phyloP scores from a whole-genome alignment of 768 basidiomycete genomes.

The Termitomyces sp. region DNA sequence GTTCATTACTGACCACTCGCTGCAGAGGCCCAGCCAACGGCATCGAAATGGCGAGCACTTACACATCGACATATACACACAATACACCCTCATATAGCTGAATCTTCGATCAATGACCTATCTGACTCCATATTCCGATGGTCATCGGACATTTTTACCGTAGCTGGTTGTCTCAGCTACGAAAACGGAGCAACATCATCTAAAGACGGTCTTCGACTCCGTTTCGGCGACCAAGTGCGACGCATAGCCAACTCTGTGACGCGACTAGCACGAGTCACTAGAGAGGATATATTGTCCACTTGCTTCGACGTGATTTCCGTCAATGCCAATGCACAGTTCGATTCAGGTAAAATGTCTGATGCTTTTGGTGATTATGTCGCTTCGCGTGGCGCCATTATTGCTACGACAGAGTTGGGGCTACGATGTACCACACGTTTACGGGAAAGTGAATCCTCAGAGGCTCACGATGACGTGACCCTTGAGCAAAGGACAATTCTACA shows the following conservation, averaged over 20 bases:
- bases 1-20: constrained; percentile 10
- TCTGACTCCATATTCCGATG: constrained; percentile 73
- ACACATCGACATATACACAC: constrained; percentile 67
- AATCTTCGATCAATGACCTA: constrained; percentile 68
- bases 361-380: constrained; percentile 59
- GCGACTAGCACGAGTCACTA: constrained; percentile 57
- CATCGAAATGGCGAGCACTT: constrained; percentile 74
- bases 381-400: constrained; percentile 52
- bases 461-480: constrained; percentile 36
- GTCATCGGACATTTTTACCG: constrained; percentile 62
- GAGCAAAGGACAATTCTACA: constrained; percentile 61
- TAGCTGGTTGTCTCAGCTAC: constrained; percentile 55
- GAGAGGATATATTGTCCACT: constrained; percentile 77
- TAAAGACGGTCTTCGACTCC: constrained; percentile 32
- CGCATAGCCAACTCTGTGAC: constrained; percentile 65
- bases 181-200: constrained; percentile 34
- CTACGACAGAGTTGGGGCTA: constrained; percentile 71
- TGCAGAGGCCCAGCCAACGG: constrained; percentile 72
- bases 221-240: constrained; percentile 59
- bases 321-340: constrained; percentile 50
- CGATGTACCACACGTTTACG: constrained; percentile 56
- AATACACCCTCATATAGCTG: constrained; percentile 62
- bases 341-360: constrained; percentile 29
- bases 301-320: constrained; percentile 68
- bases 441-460: constrained; percentile 19